Conservation (phyloP, 345 rosid genomes). For the Clausena lansium region DNA sequence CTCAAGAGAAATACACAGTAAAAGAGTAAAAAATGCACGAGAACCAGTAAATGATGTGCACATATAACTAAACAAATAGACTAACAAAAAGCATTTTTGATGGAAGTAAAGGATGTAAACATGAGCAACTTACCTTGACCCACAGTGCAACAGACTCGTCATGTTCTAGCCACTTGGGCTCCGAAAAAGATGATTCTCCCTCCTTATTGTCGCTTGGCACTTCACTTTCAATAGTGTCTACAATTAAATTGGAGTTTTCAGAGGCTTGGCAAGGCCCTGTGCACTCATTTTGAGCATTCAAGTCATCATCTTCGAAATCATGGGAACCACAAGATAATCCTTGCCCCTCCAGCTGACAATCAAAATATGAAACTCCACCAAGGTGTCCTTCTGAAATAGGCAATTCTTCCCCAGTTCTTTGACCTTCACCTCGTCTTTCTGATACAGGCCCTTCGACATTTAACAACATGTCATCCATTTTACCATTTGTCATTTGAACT, state of each 20-base stretch:
- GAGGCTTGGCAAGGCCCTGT: slow-evolving; percentile 36
- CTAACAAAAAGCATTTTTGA: neutral
- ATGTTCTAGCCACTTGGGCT: slow-evolving; percentile 75
- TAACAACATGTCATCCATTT: slow-evolving; percentile 33
- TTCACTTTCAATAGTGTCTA: slow-evolving; percentile 52
- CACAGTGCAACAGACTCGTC: slow-evolving; percentile 89
- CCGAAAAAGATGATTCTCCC: slow-evolving; percentile 54
- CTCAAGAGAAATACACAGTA: neutral
- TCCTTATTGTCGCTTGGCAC: slow-evolving; percentile 45
- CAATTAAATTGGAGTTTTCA: slow-evolving; percentile 41
- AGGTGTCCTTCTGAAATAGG: slow-evolving; percentile 35
- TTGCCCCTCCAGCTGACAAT: slow-evolving; percentile 41
- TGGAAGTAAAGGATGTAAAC: slow-evolving; percentile 4
- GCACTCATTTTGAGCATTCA: slow-evolving; percentile 35
- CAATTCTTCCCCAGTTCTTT: slow-evolving; percentile 30
- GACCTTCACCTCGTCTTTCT: slow-evolving; percentile 34
- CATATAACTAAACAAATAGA: neutral
- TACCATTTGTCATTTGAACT: slow-evolving; percentile 36
- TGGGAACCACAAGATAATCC: slow-evolving; percentile 43
- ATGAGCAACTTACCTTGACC: slow-evolving; percentile 76
- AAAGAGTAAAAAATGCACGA: neutral
- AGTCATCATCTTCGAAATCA: slow-evolving; percentile 52
- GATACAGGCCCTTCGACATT: slow-evolving; percentile 32
- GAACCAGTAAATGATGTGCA: neutral
- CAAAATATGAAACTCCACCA: slow-evolving; percentile 45